phyloP scores from a whole-genome alignment of 352 stramenopile genomes.

The Phytophthora capsici region DNA sequence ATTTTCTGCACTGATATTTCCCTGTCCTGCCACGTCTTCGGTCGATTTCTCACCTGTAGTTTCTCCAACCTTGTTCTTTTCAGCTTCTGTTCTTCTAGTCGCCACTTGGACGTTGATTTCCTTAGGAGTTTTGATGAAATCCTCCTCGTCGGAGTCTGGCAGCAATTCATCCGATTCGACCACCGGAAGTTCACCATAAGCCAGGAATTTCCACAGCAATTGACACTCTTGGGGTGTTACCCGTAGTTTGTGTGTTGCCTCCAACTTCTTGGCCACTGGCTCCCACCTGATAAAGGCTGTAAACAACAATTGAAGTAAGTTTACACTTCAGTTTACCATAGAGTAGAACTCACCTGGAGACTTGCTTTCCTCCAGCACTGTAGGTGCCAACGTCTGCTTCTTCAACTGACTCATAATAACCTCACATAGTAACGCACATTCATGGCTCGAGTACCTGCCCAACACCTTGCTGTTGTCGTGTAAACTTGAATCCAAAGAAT shows the following conservation, averaged over 20 bases:
- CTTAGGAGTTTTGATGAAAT: conserved; percentile 41
- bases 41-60: not conserved
- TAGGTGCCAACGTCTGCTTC: conserved; percentile 43
- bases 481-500: conserved; percentile 4
- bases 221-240: conserved; percentile 55
- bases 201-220: conserved; percentile 75
- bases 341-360: conserved; percentile 42
- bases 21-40: not conserved
- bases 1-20: not conserved
- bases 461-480: conserved; percentile 43
- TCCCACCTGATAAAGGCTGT: conserved; percentile 56
- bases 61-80: not conserved
- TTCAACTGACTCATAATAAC: conserved; percentile 62
- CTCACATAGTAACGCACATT: conserved; percentile 64
- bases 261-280: conserved; percentile 47
- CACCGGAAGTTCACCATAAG: conserved; percentile 49
- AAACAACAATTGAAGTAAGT: conserved; percentile 7
- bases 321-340: conserved; percentile 10
- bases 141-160: conserved; percentile 60
- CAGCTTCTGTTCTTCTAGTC: not conserved
- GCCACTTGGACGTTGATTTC: conserved; percentile 34
- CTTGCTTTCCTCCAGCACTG: conserved; percentile 46
- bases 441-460: conserved; percentile 51
- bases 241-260: conserved; percentile 42
- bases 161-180: conserved; percentile 31